A percentile compares a stretch with the other conserved stretches of the same genome.
These are phyloP conservation scores for Pleurotus djamor DNA, from an alignment of 768 basidiomycete species.

Conservation along the genomic window DNA sequence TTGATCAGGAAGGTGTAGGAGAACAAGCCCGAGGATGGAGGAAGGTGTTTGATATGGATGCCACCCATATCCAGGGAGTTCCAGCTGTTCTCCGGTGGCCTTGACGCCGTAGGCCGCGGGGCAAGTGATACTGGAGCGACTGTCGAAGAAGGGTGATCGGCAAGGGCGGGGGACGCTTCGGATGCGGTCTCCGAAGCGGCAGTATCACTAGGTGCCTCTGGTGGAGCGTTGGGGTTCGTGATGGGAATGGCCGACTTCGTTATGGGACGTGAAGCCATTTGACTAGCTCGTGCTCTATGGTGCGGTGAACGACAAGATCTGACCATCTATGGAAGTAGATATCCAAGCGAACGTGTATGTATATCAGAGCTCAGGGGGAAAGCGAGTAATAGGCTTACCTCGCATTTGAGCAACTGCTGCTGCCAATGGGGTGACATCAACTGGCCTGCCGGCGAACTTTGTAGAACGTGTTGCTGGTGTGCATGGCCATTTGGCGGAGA, in stretches of 20 bases:
- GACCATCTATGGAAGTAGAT: conserved; percentile 56
- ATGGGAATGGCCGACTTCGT: conserved; percentile 89
- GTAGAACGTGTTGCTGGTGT: conserved; percentile 54
- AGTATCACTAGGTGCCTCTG: conserved; percentile 29
- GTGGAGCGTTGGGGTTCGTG: conserved; percentile 77
- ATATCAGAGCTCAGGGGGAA: conserved; percentile 11
- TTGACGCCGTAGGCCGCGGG: conserved; percentile 59
- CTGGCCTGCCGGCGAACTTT: conserved; percentile 62
- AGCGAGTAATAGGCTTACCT: conserved; percentile 54
- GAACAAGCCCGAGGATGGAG: conserved; percentile 72
- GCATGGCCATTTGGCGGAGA: conserved; percentile 74
- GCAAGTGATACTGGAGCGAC: conserved; percentile 71
- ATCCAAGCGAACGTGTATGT: neutral
- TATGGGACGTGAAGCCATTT: conserved; percentile 86
- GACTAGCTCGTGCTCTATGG: conserved; percentile 93
- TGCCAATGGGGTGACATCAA: conserved; percentile 88
- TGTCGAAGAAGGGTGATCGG: conserved; percentile 73
- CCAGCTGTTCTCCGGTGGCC: conserved; percentile 80
- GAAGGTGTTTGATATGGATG: conserved; percentile 88
- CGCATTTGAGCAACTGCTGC: conserved; percentile 88
- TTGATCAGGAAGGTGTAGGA: conserved; percentile 91
- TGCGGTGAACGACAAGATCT: conserved; percentile 87
- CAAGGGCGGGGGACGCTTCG: conserved; percentile 29
- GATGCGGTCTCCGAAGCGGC: conserved; percentile 26
- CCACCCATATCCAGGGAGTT: conserved; percentile 95